Base-by-base conservation (phyloP, 2,329 filamentous ascomycete species). In the Thielaviopsis musarum region DNA sequence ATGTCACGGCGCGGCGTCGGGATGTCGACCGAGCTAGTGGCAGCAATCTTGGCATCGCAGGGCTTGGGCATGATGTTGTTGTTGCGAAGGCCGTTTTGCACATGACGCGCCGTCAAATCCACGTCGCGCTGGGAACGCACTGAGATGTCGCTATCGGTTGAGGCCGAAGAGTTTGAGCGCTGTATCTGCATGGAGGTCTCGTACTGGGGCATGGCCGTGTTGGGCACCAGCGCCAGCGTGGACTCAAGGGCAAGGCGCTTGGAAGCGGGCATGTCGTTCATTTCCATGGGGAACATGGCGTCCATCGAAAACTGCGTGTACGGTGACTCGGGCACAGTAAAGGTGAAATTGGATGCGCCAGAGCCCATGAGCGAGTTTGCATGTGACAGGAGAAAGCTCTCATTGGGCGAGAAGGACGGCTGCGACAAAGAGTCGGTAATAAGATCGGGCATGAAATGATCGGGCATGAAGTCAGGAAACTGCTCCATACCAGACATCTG, bases 31-130 rank as follows among this genome's bases (percentile, higher is more conserved):
- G 30, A 22, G 1, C 41, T 9, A 9, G 57, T 38, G n/a, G 30
- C 12, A 34, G 56, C 60, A 41, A 59, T 10, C 24, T 59, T 59
- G 26, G 21, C 48, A 26, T 52, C 24, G 12, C 24, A 64, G 1
- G 74, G 74, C 64, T 77, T 80, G 0, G 78, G 77, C 24, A 72
- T 71, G 13, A 80, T 68, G 2, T 66, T 64, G 38, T 24, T 56
- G 17, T 69, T 70, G 6, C 67, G 68, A 48, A 65, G 66, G 57
- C 71, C 72, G 26, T 75, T 75, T 51, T 72, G 68, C 19, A 75
- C 71, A 55, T 78, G 74, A 21, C 74, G 72, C 49, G 70, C 69
- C 2, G 75, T 45, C 38, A 45, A 13, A n/a, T 45, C 38, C 12
- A 10, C 3, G 10, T 13, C 34, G 10, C 34, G 34, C 34, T 5